Percentiles rank a stretch among this genome's conserved stretches.
Conservation (phyloP, 176 grass and related monocot genomes). For the Aechmea fasciata region DNA sequence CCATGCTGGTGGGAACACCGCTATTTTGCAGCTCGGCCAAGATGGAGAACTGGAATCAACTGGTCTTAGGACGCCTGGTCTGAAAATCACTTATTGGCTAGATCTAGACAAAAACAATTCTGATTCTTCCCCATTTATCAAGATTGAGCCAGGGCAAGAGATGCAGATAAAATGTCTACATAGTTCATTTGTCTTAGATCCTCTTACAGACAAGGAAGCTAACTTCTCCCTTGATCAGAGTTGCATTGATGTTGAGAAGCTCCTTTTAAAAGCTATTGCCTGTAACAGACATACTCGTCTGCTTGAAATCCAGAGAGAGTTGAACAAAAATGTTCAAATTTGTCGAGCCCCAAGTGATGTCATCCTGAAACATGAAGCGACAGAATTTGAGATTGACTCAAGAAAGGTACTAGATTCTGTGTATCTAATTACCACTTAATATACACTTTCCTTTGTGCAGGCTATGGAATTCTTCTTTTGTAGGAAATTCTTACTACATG, state of each 20-base stretch:
- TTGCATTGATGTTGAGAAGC: constrained; percentile 84
- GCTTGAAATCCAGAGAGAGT: constrained; percentile 83
- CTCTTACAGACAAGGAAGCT: constrained; percentile 84
- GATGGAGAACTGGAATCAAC: constrained; percentile 62
- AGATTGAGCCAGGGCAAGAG: constrained; percentile 67
- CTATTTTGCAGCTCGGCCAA: constrained; percentile 42
- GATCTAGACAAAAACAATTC: constrained; percentile 54
- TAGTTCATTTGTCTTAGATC: constrained; percentile 86
- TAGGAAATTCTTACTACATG: too few relatives aligned
- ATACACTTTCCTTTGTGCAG: too few relatives aligned
- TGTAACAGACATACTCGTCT: constrained; percentile 83
- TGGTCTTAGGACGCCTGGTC: constrained; percentile 56
- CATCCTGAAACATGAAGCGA: constrained; percentile 47
- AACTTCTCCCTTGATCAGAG: constrained; percentile 63
- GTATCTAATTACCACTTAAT: too few relatives aligned
- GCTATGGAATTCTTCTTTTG: too few relatives aligned
- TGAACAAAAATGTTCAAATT: constrained; percentile 89
- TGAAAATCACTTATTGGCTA: constrained; percentile 84
- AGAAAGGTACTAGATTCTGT: constrained; percentile 40
- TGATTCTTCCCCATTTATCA: constrained; percentile 72
- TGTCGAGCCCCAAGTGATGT: constrained; percentile 59
- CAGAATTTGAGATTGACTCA: constrained; percentile 19
- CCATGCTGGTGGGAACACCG: constrained; percentile 30
- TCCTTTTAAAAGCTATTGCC: constrained; percentile 76
- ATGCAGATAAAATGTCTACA: constrained; percentile 77